Conservation (phyloP, 352 stramenopile genomes). For the Pseudoperonospora humuli region DNA sequence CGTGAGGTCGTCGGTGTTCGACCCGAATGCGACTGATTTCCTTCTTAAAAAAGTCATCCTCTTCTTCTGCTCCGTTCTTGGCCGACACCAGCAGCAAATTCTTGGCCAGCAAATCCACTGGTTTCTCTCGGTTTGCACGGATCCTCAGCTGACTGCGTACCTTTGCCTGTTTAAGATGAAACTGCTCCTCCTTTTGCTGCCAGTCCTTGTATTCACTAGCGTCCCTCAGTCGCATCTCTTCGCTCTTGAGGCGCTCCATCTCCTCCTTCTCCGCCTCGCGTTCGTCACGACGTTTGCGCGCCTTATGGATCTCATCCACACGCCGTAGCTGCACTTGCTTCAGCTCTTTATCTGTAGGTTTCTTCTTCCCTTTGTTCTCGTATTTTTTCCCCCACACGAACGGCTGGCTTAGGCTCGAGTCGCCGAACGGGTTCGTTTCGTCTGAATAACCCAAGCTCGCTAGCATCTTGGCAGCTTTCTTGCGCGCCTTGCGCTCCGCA, state of each 20-base stretch:
- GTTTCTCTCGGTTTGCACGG: conserved; percentile 89
- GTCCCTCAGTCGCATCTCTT: conserved; percentile 94
- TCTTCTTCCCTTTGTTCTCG: conserved; percentile 25
- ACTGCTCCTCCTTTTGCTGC: conserved; percentile 97
- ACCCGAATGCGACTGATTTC: conserved; percentile 59
- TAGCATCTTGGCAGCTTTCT: conserved; percentile 70
- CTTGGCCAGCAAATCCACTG: conserved; percentile 96
- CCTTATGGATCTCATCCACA: conserved; percentile 95
- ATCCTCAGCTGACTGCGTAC: conserved; percentile 87
- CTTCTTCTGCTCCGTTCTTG: conserved; percentile 37
- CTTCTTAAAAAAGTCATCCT: conserved; percentile 26
- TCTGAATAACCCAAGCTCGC: conserved; percentile 94
- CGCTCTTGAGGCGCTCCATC: conserved; percentile 91
- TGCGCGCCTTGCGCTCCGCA: conserved; percentile 45
- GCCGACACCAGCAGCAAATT: conserved; percentile 95
- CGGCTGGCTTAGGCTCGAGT: conserved; percentile 93
- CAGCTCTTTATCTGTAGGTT: conserved; percentile 40
- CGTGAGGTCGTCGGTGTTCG: conserved; percentile 60
- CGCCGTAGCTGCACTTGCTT: conserved; percentile 72
- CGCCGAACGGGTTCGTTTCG: conserved; percentile 97
- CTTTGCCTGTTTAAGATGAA: conserved; percentile 91
- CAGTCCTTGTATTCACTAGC: conserved; percentile 96
- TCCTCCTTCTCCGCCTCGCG: conserved; percentile 90
- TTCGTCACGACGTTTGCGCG: conserved; percentile 83
- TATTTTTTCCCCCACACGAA: conserved; percentile 98